These are phyloP conservation scores for Crinitomyces ghanaensis DNA, from an alignment of 805 yeast genomes.

Conservation along the genomic window DNA sequence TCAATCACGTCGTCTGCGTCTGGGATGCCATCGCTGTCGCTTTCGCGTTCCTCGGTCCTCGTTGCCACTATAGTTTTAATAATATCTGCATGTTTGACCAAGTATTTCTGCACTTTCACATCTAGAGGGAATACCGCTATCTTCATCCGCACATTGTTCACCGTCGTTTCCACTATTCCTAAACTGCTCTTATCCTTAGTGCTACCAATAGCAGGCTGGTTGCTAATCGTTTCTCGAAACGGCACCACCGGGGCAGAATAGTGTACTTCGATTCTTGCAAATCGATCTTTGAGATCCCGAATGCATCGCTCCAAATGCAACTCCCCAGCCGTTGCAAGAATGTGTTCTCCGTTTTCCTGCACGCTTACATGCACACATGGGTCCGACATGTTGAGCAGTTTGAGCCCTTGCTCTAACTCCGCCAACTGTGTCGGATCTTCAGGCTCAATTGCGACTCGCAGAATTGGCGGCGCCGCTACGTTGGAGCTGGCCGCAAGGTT, in stretches of 20 bases:
- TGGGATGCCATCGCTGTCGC: conserved; percentile 16
- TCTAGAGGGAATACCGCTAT: conserved; percentile 47
- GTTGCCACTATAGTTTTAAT: conserved; percentile 29
- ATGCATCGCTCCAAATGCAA: conserved; percentile 89
- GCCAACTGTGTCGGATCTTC: conserved; percentile 71
- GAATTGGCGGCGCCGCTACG: conserved; percentile 75
- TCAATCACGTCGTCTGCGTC: conserved; percentile 5
- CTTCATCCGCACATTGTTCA: conserved; percentile 38
- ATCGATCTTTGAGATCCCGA: conserved; percentile 79
- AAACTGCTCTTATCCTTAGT: too few relatives aligned
- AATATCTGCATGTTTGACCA: conserved; percentile 36
- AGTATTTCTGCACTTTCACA: conserved; percentile 34
- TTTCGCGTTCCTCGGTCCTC: conserved; percentile 16
- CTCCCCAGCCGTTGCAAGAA: conserved; percentile 93
- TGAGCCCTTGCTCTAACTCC: conserved; percentile 65
- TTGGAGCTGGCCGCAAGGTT: conserved; percentile 61
- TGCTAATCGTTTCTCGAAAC: conserved; percentile 70
- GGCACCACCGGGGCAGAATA: conserved; percentile 92
- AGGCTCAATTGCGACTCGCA: conserved; percentile 93
- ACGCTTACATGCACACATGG: conserved; percentile 85
- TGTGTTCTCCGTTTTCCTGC: conserved; percentile 87
- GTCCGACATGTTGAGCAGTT: conserved; percentile 73
- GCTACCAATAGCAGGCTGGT: conserved; percentile 14
- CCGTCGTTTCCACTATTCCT: conserved; percentile 30
- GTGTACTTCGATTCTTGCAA: conserved; percentile 81